These are phyloP conservation scores for Neurospora sp. DNA, from an alignment of 495 filamentous ascomycete species.

Conservation along the genomic window DNA sequence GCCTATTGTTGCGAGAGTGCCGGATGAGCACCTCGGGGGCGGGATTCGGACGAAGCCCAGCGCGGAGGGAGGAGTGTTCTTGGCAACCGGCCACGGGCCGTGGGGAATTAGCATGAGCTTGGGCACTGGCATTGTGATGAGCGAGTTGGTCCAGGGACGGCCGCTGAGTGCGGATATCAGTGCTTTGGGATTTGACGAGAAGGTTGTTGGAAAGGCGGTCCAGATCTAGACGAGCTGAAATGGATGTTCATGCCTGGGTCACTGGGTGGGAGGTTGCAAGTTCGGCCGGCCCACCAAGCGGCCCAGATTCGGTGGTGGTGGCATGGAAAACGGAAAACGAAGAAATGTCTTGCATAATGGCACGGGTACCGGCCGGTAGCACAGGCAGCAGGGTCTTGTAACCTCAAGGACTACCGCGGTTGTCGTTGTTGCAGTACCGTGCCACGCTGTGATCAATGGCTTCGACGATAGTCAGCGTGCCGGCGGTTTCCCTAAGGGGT, in stretches of 20 bases:
- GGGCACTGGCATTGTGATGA: conserved; percentile 58
- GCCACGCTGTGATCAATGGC: background rate
- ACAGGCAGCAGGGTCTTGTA: background rate
- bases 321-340: background rate
- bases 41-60: conserved; percentile 30
- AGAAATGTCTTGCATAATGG: background rate
- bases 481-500: background rate
- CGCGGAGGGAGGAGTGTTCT: conserved; percentile 53
- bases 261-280: background rate
- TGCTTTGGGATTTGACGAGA: conserved; percentile 7
- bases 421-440: background rate
- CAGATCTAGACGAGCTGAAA: background rate
- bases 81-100: conserved; percentile 64
- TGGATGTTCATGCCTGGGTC: background rate
- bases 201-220: background rate
- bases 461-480: background rate
- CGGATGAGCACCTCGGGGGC: conserved; percentile 42
- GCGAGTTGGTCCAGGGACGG: conserved; percentile 49
- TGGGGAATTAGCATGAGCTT: conserved; percentile 57
- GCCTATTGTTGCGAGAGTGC: conserved; percentile 50
- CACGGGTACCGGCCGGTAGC: background rate
- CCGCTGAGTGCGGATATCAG: conserved; percentile 40
- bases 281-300: background rate
- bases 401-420: background rate
- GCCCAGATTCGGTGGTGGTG: background rate